These are phyloP conservation scores for Plenodomus lindquistii DNA, from an alignment of 2,329 filamentous ascomycete species.

Conservation along the genomic window DNA sequence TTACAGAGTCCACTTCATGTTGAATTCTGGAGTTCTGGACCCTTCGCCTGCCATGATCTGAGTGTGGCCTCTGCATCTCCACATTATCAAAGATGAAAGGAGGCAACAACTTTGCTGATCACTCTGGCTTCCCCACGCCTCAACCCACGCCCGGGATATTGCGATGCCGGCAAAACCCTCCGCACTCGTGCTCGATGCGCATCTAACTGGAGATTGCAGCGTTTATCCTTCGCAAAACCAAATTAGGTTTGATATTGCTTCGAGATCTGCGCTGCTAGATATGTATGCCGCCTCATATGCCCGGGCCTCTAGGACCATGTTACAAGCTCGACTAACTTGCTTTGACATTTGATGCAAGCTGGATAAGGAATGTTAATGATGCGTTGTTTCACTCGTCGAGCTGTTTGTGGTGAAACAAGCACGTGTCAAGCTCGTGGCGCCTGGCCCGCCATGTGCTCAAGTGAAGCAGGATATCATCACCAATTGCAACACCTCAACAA, in stretches of 20 bases:
- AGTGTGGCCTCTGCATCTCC: constrained; percentile 13
- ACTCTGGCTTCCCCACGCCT: constrained; percentile 15
- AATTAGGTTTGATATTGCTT: background rate
- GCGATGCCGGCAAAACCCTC: constrained; percentile 4
- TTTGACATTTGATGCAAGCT: background rate
- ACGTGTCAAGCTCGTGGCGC: constrained; percentile 5
- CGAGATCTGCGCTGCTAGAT: background rate
- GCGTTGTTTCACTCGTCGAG: constrained; percentile 9
- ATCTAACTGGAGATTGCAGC: constrained; percentile 11
- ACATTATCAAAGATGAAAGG: constrained; percentile 15
- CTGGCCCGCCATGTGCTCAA: constrained; percentile 2
- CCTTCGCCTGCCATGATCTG: constrained; percentile 12
- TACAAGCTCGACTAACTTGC: background rate
- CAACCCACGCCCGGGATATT: constrained; percentile 1
- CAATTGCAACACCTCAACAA: background rate
- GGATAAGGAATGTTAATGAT: constrained; percentile 2
- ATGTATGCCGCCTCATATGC: background rate
- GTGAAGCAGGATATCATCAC: background rate
- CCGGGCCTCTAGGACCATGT: background rate
- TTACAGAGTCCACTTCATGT: too few species aligned
- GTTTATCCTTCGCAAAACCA: background rate
- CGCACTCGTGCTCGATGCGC: background rate
- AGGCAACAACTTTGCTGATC: constrained; percentile 21
- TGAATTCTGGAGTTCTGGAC: constrained; percentile 2
- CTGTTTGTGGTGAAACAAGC: constrained; percentile 14